These are phyloP conservation scores for Primulina eburnea DNA, from an alignment of 257 asterid species.

Conservation along the genomic window DNA sequence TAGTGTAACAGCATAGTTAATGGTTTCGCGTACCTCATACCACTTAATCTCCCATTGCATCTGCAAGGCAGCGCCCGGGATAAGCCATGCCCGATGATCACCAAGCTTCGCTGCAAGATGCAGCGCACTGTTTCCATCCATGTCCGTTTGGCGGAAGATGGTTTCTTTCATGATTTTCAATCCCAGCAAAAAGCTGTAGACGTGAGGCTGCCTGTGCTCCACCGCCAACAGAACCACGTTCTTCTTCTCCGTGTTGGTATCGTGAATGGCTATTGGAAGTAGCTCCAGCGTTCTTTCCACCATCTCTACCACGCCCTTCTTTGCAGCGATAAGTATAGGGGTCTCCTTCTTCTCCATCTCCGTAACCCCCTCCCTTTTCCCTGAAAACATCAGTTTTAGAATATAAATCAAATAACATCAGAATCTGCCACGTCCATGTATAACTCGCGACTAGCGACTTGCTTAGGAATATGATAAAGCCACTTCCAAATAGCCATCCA, in stretches of 20 bases:
- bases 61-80: conserved; percentile 18
- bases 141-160: conserved; percentile 32
- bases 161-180: conserved; percentile 18
- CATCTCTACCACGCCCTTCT: conserved; percentile 32
- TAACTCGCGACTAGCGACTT: too few relatives aligned
- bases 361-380: neutral
- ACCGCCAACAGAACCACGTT: conserved; percentile 32
- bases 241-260: conserved; percentile 27
- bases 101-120: conserved; percentile 46
- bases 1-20: too few relatives aligned
- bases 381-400: neutral
- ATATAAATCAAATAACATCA: too few relatives aligned
- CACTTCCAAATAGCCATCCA: too few relatives aligned
- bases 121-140: conserved; percentile 37
- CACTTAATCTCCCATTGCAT: conserved; percentile 35
- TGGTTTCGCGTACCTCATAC: conserved; percentile 24
- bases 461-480: too few relatives aligned
- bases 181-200: conserved; percentile 11
- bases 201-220: conserved; percentile 33
- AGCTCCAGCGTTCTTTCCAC: conserved; percentile 20
- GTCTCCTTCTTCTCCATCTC: conserved; percentile 30
- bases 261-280: conserved; percentile 34
- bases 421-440: too few relatives aligned
- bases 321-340: conserved; percentile 31
- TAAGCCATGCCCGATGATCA: conserved; percentile 27